phyloP scores from a whole-genome alignment of 208 protist species.

The Novymonas esmeraldas region DNA sequence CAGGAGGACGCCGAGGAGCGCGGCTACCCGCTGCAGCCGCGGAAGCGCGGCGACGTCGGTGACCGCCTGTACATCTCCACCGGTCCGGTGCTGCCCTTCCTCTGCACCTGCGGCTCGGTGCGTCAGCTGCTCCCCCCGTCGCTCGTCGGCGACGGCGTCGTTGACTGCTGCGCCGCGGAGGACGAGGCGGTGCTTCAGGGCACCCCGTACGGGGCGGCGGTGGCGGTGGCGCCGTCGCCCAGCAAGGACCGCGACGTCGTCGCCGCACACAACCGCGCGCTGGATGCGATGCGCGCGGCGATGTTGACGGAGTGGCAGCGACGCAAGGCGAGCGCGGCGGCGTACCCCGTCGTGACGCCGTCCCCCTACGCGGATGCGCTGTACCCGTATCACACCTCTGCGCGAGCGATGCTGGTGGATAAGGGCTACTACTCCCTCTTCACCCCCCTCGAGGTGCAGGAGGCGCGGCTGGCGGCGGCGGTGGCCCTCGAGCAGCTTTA shows the following conservation, averaged over 20 bases:
- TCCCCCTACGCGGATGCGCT: constrained; percentile 31
- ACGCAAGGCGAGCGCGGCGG: constrained; percentile 8
- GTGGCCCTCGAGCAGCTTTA: constrained; percentile 35
- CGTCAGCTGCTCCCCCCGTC: constrained; percentile 63
- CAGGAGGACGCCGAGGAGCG: constrained; percentile 24
- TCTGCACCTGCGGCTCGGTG: constrained; percentile 33
- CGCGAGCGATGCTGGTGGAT: constrained; percentile 57
- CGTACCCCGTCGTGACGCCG: neutral
- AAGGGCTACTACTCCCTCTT: constrained; percentile 63
- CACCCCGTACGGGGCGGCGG: constrained; percentile 5
- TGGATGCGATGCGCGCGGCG: neutral
- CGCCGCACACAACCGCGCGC: neutral
- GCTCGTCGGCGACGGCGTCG: constrained; percentile 63
- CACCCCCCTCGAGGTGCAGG: constrained; percentile 31
- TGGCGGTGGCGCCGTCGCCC: neutral
- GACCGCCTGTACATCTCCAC: constrained; percentile 23
- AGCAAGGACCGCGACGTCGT: neutral
- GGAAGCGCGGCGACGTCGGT: constrained; percentile 32
- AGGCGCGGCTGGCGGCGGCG: constrained; percentile 31
- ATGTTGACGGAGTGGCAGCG: constrained; percentile 15
- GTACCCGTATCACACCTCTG: constrained; percentile 41
- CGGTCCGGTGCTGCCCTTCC: constrained; percentile 63
- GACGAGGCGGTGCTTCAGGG: constrained; percentile 43
- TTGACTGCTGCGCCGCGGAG: constrained; percentile 77
- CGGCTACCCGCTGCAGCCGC: constrained; percentile 13